These are phyloP conservation scores for Camillea tinctor DNA, from an alignment of 2,329 filamentous ascomycete species.

Conservation along the genomic window DNA sequence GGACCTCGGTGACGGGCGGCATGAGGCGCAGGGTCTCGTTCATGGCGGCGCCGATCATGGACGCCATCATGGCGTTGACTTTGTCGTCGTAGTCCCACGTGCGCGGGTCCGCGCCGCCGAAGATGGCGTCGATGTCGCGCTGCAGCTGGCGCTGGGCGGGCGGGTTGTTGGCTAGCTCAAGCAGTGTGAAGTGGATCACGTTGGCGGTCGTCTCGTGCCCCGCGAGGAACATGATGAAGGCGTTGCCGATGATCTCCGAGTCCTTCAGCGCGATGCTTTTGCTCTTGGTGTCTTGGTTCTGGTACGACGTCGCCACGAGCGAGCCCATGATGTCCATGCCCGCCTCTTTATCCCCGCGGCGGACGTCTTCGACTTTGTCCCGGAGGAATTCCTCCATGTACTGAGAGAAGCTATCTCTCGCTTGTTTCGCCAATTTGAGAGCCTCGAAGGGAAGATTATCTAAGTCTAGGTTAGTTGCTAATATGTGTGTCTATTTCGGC, in stretches of 20 bases:
- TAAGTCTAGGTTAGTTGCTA: slow-evolving; percentile 11
- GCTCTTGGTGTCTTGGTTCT: slow-evolving; percentile 21
- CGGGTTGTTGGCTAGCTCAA: slow-evolving; percentile 67
- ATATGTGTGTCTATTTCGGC: neutral
- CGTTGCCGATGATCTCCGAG: slow-evolving; percentile 70
- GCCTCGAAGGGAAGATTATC: slow-evolving; percentile 47
- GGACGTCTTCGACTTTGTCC: slow-evolving; percentile 51
- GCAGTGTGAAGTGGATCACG: slow-evolving; percentile 67
- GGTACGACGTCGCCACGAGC: slow-evolving; percentile 44
- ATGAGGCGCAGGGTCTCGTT: slow-evolving; percentile 75
- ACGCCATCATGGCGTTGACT: slow-evolving; percentile 64
- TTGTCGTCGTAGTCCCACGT: slow-evolving; percentile 71
- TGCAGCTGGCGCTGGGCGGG: slow-evolving; percentile 65
- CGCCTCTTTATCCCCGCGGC: slow-evolving; percentile 38
- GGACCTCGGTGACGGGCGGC: slow-evolving; percentile 69
- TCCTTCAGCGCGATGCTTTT: slow-evolving; percentile 46
- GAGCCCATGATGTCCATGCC: slow-evolving; percentile 57
- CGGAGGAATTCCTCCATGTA: slow-evolving; percentile 71
- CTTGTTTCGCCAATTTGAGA: slow-evolving; percentile 50
- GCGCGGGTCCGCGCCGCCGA: slow-evolving; percentile 55
- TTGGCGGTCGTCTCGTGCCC: slow-evolving; percentile 83
- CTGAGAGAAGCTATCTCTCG: slow-evolving; percentile 61
- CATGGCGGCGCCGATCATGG: slow-evolving; percentile 72
- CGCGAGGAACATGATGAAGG: slow-evolving; percentile 67
- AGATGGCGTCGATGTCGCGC: slow-evolving; percentile 64